Evolutionary conservation across 179 eudicot genomes (phyloP), one percentile per base, ranked within the genome.

Genomic region (Gypsophila paniculata): DNA sequence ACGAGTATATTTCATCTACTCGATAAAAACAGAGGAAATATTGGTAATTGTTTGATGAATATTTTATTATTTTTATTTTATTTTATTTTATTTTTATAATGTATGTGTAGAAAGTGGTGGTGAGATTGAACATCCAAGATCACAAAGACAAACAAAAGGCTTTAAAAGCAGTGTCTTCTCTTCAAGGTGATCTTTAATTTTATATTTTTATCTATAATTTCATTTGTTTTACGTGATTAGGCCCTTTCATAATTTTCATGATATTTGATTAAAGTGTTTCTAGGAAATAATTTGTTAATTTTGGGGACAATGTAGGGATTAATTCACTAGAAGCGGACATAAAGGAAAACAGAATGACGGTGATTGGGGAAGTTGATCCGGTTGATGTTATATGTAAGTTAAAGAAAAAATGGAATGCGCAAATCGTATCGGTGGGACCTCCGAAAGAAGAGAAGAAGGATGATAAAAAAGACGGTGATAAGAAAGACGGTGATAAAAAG

Each of bases 101-200:
- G 34, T 51, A 18, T 61, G 52, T 75, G 77, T 79, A 85, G 88
- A 77, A 81, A 83, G 75, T 85, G 67, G 85, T 87, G 53, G 6
- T 87, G 68, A 83, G 76, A 53, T 58, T 85, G 75, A 65, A 76
- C 61, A 15, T 81, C 18, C 80, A 78, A 52, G 84, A 80, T 70
- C 85, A 83, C 8, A 85, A 80, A 48, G 76, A 58, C 29, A 83
- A 81, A 68, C 75, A 74, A 46, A 83, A 83, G 75, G 87, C 86
- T 74, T 70, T 87, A 85, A 83, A 80, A 72, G 77, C 82, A 70
- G 88, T 85, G 29, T 78, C 84, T 57, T 53, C 76, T 34, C 77
- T 84, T 63, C 1, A 61, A 74, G 87, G 87, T 82, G 59, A 5
- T 5, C 19, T 2, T 48, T n/a, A n/a, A n/a, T n/a, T n/a, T n/a